Evolutionary conservation across 2,329 filamentous ascomycete species (phyloP).

Genomic region (Aspergillus niger): DNA sequence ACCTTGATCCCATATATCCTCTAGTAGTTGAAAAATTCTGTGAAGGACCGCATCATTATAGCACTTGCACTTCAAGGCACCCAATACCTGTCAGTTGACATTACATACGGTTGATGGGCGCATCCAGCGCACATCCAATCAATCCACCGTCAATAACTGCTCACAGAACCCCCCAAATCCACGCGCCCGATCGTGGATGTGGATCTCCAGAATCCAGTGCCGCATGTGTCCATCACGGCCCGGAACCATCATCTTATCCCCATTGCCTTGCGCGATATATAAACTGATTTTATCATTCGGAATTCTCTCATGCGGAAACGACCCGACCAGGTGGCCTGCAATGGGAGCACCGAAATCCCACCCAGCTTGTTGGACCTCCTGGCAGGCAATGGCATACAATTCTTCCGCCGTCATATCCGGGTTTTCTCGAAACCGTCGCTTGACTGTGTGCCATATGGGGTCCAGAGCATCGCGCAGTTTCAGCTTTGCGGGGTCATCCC

Average conservation of each 20-base stretch:
- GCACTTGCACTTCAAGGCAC: too few species aligned
- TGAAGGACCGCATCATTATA: too few species aligned
- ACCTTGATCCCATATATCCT: too few species aligned
- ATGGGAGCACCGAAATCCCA: slow-evolving; percentile 50
- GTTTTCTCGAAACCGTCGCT: slow-evolving; percentile 40
- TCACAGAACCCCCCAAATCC: slow-evolving; percentile 50
- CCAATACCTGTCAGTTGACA: too few species aligned
- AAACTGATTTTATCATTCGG: slow-evolving; percentile 49
- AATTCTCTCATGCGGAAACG: slow-evolving; percentile 56
- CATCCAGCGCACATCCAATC: neutral
- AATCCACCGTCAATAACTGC: slow-evolving; percentile 32
- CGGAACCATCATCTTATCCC: slow-evolving; percentile 41
- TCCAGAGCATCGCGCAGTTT: slow-evolving; percentile 50
- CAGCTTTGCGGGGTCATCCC: slow-evolving; percentile 49
- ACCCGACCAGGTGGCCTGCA: slow-evolving; percentile 55
- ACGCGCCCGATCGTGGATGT: slow-evolving; percentile 46
- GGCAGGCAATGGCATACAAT: slow-evolving; percentile 49
- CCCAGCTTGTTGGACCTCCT: slow-evolving; percentile 42
- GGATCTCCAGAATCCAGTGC: slow-evolving; percentile 56
- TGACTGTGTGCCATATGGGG: slow-evolving; percentile 51
- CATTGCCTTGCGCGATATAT: slow-evolving; percentile 51
- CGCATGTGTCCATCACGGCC: slow-evolving; percentile 47
- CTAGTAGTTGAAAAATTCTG: too few species aligned
- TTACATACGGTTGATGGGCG: too few species aligned
- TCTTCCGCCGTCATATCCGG: slow-evolving; percentile 53